These are phyloP conservation scores for Blastobotrys proliferans DNA, from an alignment of 1,139 yeast genomes.

Conservation along the genomic window DNA sequence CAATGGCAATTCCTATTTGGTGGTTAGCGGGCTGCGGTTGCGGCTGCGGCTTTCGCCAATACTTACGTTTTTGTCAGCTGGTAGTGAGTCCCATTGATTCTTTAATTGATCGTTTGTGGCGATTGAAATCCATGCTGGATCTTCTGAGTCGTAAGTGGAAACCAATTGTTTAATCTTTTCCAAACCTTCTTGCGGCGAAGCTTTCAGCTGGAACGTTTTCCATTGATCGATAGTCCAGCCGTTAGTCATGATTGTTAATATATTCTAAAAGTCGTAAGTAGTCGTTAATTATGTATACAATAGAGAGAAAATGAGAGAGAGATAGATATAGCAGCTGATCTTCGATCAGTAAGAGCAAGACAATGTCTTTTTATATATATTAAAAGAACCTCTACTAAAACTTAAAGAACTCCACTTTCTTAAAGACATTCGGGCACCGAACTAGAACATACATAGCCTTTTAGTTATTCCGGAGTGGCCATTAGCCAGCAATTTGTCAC, in stretches of 20 bases:
- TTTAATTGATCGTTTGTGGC: conserved; percentile 55
- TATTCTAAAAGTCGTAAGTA: neutral
- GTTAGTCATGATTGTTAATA: neutral
- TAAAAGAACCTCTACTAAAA: too few relatives aligned
- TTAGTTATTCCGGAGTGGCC: too few relatives aligned
- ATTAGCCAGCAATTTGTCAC: too few relatives aligned
- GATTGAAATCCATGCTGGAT: conserved; percentile 89
- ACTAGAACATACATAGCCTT: too few relatives aligned
- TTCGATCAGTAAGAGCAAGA: too few relatives aligned
- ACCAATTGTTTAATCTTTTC: conserved; percentile 47
- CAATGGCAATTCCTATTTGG: conserved; percentile 43
- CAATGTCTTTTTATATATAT: too few relatives aligned
- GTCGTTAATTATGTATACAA: neutral
- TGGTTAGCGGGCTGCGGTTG: neutral
- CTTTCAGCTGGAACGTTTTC: conserved; percentile 59
- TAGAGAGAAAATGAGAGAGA: neutral
- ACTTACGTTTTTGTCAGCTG: conserved; percentile 19
- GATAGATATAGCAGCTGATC: too few relatives aligned
- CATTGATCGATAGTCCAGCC: conserved; percentile 73
- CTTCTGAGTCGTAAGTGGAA: conserved; percentile 41
- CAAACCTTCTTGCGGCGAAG: conserved; percentile 62
- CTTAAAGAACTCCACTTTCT: too few relatives aligned
- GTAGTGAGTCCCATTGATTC: conserved; percentile 78
- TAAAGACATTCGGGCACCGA: too few relatives aligned
- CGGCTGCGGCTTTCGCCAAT: neutral